Evolutionary conservation across 176 grass and related monocot species (phyloP).

Genomic region (sorghum (Sorghum bicolor)): DNA sequence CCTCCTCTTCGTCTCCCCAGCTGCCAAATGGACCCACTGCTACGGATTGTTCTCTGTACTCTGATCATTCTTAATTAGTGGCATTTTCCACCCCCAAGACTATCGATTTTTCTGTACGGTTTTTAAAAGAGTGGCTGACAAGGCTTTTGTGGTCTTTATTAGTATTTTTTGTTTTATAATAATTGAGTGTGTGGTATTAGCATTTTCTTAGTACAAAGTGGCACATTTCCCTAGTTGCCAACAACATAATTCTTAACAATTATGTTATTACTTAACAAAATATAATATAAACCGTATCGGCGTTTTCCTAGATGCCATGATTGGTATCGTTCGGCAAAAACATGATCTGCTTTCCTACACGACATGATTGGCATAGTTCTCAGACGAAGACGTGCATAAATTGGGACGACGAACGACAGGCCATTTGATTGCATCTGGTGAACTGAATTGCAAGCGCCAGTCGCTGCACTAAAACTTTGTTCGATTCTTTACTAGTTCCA

Average conservation of each 20-base stretch:
- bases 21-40: slow-evolving; percentile 22
- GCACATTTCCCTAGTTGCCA: not conserved
- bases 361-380: not conserved
- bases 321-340: not conserved
- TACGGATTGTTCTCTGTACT: not conserved
- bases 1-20: slow-evolving; percentile 2
- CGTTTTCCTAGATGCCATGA: not conserved
- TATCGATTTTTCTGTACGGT: not conserved
- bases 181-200: not conserved
- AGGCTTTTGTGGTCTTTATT: not conserved
- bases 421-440: slow-evolving; percentile 23
- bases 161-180: not conserved
- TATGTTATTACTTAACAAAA: not conserved
- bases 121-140: not conserved
- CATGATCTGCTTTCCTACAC: not conserved
- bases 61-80: not conserved
- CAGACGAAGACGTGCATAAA: not conserved
- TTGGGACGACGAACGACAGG: not conserved
- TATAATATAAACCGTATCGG: not conserved
- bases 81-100: not conserved
- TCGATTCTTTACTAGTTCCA: slow-evolving; percentile 23
- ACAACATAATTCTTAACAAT: not conserved
- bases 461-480: not conserved
- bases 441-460: slow-evolving; percentile 8
- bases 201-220: not conserved